A percentile compares a stretch with the other conserved stretches of the same genome.
These are phyloP conservation scores for Bauhinia variegata DNA, from an alignment of 306 rosid genomes.

Conservation along the genomic window DNA sequence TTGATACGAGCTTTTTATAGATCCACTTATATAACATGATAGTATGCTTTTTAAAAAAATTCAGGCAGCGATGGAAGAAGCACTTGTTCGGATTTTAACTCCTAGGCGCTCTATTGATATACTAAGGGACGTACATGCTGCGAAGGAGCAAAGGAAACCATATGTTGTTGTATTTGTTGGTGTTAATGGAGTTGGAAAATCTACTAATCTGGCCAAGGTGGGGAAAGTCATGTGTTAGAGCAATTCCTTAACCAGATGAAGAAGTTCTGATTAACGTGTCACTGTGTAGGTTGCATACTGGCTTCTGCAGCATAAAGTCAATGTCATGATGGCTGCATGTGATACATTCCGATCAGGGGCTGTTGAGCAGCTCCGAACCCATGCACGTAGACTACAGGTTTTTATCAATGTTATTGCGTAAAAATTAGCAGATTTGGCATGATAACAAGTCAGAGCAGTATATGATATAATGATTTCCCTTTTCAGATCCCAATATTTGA, in stretches of 20 bases:
- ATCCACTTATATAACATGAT: constrained; percentile 3
- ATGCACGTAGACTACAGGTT: constrained; percentile 99
- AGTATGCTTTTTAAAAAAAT: constrained; percentile 28
- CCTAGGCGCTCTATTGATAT: constrained; percentile 95
- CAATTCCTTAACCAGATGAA: constrained; percentile 25
- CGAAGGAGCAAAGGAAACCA: constrained; percentile 94
- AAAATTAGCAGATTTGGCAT: constrained; percentile 5
- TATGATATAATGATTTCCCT: constrained; percentile 15
- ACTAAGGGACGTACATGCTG: constrained; percentile 90
- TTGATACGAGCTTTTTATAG: neutral
- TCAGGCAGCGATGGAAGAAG: constrained; percentile 97
- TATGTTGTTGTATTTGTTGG: constrained; percentile 98
- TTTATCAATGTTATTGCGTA: constrained; percentile 31
- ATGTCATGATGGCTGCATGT: constrained; percentile 99
- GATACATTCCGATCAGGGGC: constrained; percentile 99
- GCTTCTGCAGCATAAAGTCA: constrained; percentile 83
- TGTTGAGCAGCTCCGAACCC: constrained; percentile 98
- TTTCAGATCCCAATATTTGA: constrained; percentile 91
- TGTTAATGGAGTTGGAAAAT: constrained; percentile 97
- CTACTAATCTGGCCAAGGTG: constrained; percentile 98
- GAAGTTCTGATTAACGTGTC: constrained; percentile 25
- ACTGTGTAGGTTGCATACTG: constrained; percentile 91
- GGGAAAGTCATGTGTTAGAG: constrained; percentile 17
- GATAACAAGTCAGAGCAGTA: constrained; percentile 11
- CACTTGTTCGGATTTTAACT: constrained; percentile 90